Base-by-base conservation (phyloP, 2,329 filamentous ascomycete genomes). In the Magnaporthiopsis rhizophila region DNA sequence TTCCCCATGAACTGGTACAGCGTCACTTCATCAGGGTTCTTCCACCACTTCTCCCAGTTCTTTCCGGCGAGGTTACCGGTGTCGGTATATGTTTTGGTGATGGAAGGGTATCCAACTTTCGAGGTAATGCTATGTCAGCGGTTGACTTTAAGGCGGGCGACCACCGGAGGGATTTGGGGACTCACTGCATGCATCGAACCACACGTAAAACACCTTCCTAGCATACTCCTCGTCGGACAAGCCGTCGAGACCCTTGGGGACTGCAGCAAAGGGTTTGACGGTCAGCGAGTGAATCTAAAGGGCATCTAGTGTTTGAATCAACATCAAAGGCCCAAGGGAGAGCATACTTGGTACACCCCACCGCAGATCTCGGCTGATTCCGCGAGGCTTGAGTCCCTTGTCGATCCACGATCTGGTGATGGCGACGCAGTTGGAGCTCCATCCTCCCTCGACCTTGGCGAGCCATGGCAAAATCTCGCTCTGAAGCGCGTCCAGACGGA, bases 1-100 rank as follows among this genome's bases (percentile, higher is more conserved):
- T 97, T 97, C 78, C 93, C 93, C 86, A 97, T 91, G 81, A 97
- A 96, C 78, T 97, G 93, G 76, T 95, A 97, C 15, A 97, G 84
- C 72, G 89, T 85, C 61, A 97, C 92, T 45, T 96, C 83, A 59
- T 96, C 89, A 0, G 92, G 91, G 74, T 96, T 89, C 73, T 89
- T 88, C 93, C 93, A 97, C 93, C 93, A 97, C 72, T 91, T 84
- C 79, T 96, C 88, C 93, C 93, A 97, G 13, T 63, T 28, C 3
- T 62, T 62, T 11, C 61, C 61, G 3, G 34, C 24, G 13, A 62
- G 61, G 45, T 57, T 56, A 63, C 76, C 74, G 18, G 75, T 73
- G 64, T 85, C 81, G 6, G 92, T 97, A 75, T 96, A 96, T 70
- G 87, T 92, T 68, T 91, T 91, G 1, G 93, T 97, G 69, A 97